Conservation (phyloP, 2,329 filamentous ascomycete genomes). For the Emergomyces pasteurianus region DNA sequence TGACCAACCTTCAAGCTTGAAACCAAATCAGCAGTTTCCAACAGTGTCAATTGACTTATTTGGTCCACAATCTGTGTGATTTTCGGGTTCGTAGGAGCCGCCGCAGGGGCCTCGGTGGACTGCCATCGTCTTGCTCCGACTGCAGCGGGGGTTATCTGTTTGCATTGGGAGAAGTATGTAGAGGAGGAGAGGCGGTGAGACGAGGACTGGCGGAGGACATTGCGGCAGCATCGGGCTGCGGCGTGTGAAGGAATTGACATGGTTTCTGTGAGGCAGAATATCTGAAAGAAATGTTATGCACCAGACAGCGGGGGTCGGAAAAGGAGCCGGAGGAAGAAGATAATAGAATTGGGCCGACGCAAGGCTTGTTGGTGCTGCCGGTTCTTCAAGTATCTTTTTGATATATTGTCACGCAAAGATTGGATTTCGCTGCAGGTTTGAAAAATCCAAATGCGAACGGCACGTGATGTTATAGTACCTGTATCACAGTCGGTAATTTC, state of each 20-base stretch:
- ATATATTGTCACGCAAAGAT: neutral
- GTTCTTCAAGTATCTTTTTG: neutral
- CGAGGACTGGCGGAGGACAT: constrained; percentile 28
- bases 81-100: constrained; percentile 65
- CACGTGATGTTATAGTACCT: neutral
- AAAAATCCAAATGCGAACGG: neutral
- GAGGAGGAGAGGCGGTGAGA: constrained; percentile 29
- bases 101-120: constrained; percentile 58
- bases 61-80: constrained; percentile 92
- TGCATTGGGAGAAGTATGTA: constrained; percentile 27
- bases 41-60: constrained; percentile 92
- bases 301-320: neutral
- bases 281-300: neutral
- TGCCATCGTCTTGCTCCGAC: constrained; percentile 62
- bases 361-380: neutral
- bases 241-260: constrained; percentile 31
- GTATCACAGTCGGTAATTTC: neutral
- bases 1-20: constrained; percentile 72
- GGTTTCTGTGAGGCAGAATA: constrained; percentile 9
- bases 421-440: neutral
- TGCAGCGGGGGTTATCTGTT: constrained; percentile 17
- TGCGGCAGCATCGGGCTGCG: constrained; percentile 33
- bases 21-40: constrained; percentile 95
- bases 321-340: neutral
- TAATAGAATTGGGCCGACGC: neutral